Evolutionary conservation across 495 filamentous ascomycete genomes (phyloP), one percentile per base, ranked within the genome.

Genomic region (Bryoglossum gracile): DNA sequence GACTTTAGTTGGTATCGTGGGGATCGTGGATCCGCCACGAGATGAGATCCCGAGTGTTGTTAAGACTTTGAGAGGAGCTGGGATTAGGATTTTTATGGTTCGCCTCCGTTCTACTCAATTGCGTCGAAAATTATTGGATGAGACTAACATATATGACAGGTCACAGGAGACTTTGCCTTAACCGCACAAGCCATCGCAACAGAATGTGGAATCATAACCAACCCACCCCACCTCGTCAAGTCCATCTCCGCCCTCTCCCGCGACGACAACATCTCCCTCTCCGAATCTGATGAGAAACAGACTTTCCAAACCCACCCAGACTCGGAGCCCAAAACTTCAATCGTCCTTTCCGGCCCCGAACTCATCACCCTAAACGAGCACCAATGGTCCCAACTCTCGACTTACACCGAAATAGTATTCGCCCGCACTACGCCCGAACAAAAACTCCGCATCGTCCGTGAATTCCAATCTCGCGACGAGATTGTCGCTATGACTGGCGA

Each of bases 371-470:
- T 86, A 4, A 77, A 71, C 19, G 63, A 75, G 3, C 57, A 71
- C 11, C 72, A 83, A 34, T 84, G 80, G 81, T 66, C 75, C 21
- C 62, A 65, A 18, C 57, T 84, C 8, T 77, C 71, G 34, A 58
- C 63, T 13, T 84, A 83, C 46, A 61, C 73, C 11, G 80, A 82
- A 47, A 77, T 83, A 26, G 78, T 84, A 28, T 86, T 86, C 56
- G 76, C 82, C 8, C 71, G 82, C 0, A 87, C 84, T 3, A 87
- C 81, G 0, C 82, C 83, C 0, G 84, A 89, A 54, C 84, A 88
- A 50, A 89, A 88, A 53, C 70, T 87, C 2, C 76, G 81, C 17
- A 87, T 88, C 48, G 82, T 89, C 11, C 73, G 72, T 19, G 81
- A 85, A 47, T 73, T 87, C 37, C 81, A 82, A 50, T 57, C 65